Evolutionary conservation across 345 rosid species (phyloP), one percentile per base, ranked within the genome.

Genomic region (Lepidium aucheri): DNA sequence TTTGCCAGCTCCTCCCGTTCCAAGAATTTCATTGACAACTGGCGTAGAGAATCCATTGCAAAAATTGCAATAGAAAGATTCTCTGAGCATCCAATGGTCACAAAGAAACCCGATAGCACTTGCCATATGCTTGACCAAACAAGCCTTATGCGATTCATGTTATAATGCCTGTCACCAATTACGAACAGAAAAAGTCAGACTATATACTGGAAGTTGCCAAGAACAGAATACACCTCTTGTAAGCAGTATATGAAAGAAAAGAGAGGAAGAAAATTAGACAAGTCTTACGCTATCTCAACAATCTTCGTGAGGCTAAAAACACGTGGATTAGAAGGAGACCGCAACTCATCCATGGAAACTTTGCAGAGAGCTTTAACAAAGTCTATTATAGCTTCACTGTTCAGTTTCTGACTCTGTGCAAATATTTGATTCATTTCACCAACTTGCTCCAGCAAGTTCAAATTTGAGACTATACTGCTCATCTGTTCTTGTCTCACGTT

Each of bases 91-190:
- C 99, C 99, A 73, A 94, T 94, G 52, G 81, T 84, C 67, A 94
- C 97, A 74, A 94, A 88, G 91, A 94, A 94, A 74, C 85, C 91
- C 9, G 99, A 90, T 16, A 94, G 86, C 69, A 88, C 99, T 28
- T 85, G 88, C 99, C 99, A 94, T 73, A 94, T 94, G 86, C 88
- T 88, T 72, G 99, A 94, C 99, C 99, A 94, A 42, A 86, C 95
- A 63, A 94, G 96, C 88, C 97, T 84, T 76, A 94, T 94, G 70
- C 99, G 96, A 73, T 86, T 88, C 99, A 94, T 94, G 85, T 94
- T 94, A 76, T 90, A 94, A 77, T 94, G 97, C 89, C 99, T 94
- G 87, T 52, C 70, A 76, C 38, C 61, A 64, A 51, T 38, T 11
- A 66, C 59, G 6, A 70, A 52, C 24, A 55, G 39, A 67, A 69